Evolutionary conservation across 352 stramenopile species (phyloP).

Genomic region (Pythium aristosporum): DNA sequence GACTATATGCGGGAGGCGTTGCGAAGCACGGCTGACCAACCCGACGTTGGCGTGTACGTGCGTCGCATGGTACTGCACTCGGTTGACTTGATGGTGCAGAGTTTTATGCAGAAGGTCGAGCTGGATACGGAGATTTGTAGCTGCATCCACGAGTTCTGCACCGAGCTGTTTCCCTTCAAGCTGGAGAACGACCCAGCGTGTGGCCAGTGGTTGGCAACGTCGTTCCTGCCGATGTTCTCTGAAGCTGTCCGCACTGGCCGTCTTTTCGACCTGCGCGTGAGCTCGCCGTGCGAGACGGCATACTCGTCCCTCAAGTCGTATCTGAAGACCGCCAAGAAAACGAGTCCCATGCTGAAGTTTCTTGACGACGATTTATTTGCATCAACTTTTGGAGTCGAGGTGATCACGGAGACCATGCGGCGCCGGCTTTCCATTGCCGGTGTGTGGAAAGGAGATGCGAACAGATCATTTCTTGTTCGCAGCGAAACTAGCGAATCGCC

Average conservation of each 20-base stretch:
- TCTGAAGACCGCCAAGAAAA: conserved; percentile 63
- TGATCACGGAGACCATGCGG: conserved; percentile 75
- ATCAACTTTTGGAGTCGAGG: conserved; percentile 65
- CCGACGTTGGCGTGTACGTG: conserved; percentile 41
- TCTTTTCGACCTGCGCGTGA: conserved; percentile 58
- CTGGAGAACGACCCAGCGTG: conserved; percentile 69
- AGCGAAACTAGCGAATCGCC: conserved; percentile 38
- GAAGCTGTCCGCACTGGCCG: conserved; percentile 61
- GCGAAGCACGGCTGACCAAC: conserved; percentile 24
- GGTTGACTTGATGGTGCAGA: conserved; percentile 76
- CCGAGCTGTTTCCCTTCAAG: conserved; percentile 61
- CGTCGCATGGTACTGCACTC: conserved; percentile 72
- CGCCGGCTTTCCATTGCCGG: conserved; percentile 71
- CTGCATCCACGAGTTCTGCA: conserved; percentile 63
- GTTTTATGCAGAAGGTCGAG: conserved; percentile 71
- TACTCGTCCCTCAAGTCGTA: conserved; percentile 74
- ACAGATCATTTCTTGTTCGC: conserved; percentile 63
- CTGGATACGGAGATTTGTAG: conserved; percentile 58
- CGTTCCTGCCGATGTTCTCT: conserved; percentile 64
- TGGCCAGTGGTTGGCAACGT: conserved; percentile 67
- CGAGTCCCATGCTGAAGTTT: conserved; percentile 58
- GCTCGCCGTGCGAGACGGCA: conserved; percentile 65
- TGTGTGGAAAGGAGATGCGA: conserved; percentile 61
- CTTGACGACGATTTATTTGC: conserved; percentile 75
- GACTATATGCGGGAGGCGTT: conserved; percentile 19